Conservation (phyloP, 176 grass and related monocot genomes). For the Ampelocalamus luodianensis region DNA sequence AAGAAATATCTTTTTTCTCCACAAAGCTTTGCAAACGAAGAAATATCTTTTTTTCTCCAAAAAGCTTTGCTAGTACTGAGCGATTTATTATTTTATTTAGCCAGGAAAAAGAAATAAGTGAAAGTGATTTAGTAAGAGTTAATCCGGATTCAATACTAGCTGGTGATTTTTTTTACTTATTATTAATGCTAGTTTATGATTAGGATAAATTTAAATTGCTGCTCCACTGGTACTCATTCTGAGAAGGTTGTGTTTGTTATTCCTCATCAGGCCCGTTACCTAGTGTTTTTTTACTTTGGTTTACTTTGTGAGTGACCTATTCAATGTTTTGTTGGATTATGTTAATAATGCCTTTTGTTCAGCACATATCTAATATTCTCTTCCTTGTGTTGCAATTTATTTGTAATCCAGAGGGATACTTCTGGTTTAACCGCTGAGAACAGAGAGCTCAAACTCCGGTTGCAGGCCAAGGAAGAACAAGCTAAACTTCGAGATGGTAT, state of each 20-base stretch:
- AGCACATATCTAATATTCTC: background rate
- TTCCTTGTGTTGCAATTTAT: conserved; percentile 26
- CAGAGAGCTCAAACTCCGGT: conserved; percentile 89
- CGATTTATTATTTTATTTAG: conserved; percentile 2
- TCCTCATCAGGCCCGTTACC: background rate
- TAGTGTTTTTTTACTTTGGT: background rate
- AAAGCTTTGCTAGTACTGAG: background rate
- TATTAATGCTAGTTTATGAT: background rate
- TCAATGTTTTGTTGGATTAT: background rate
- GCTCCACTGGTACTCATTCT: background rate
- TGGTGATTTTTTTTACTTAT: background rate
- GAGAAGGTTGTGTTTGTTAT: background rate
- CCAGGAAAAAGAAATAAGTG: background rate
- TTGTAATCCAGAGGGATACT: conserved; percentile 77
- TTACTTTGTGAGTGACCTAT: background rate
- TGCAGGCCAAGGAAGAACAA: conserved; percentile 97
- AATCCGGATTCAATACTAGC: background rate
- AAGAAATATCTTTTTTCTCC: conserved; percentile 27
- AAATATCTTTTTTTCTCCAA: conserved; percentile 21
- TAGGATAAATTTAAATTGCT: background rate
- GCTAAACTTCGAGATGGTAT: conserved; percentile 97
- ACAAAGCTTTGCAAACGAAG: conserved; percentile 3
- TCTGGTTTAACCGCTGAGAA: conserved; percentile 87
- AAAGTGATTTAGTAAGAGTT: background rate
- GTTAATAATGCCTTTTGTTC: background rate